Base-by-base conservation (phyloP, 257 asterid species). In the Nicotiana benthamiana region DNA sequence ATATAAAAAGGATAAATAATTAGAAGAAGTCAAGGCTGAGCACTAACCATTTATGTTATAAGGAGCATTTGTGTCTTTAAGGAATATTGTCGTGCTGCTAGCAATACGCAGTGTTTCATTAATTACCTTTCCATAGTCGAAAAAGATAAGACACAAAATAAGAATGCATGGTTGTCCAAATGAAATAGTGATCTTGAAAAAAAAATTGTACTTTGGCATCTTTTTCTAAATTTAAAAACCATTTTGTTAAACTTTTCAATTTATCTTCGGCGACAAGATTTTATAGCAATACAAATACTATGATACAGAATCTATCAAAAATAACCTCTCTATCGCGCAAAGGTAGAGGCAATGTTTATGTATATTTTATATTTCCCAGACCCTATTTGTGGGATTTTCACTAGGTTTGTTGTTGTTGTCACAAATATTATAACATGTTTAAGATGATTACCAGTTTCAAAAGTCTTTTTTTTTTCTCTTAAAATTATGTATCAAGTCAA, bases 21-120 rank as follows among this genome's bases (percentile, higher is more conserved):
- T 9, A 36, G 4, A 57, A 3, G 17, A 34, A 9, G 4, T 30
- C 13, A 64, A 64, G 22, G 13, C 1, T 9, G 2, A 57, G 2
- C 1, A 82, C 81, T 3, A 30, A 82, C 85, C 85, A 26, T 52
- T 64, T 3, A 82, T 77, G n/a, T 34, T 26, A 26, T 52, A 36
- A 40, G 79, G 61, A 10, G 79, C 54, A 32, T 57, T 82, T 20
- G 85, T 76, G 34, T 82, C 63, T 22, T 77, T 65, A 22, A 82
- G 60, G 17, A 82, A 56, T 51, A 70, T 30, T 8, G 61, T 51
- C 16, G 75, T 68, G 22, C 36, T 18, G 22, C 32, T 26, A 18
- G 51, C 81, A 20, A 64, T 3, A 5, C 85, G 85, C 9, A 82
- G 18, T 6, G 85, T 82, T 77, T 76, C 85, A 65, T 27, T 36